Base-by-base conservation (phyloP, 352 stramenopile genomes). In the Pythium periplocum region DNA sequence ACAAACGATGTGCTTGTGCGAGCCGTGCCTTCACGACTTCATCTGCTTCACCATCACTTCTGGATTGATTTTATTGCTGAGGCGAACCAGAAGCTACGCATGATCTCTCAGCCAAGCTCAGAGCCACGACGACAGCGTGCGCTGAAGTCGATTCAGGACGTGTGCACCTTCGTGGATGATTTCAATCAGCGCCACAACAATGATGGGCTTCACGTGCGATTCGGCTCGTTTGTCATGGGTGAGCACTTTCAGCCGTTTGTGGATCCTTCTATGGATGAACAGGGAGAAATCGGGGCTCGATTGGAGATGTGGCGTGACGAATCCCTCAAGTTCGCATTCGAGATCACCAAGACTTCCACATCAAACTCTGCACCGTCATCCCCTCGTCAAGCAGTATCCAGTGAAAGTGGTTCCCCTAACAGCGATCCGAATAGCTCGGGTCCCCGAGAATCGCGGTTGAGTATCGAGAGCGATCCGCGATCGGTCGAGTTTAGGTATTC, bases 41-140 rank as follows among this genome's bases (percentile, higher is more conserved):
- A 82, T 46, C 59, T 93, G 7, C 48, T 95, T 35, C 69, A 91
- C 30, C 78, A 95, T 44, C 69, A 74, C 44, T 90, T 90, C 46
- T 95, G 84, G 84, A 88, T 93, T 55, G 76, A 91, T 45, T 93
- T 92, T 56, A 66, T 91, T 10, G 82, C 76, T 2, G 75, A 80
- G 2, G 58, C 86, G 9, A 93, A 95, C 55, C 68, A 79, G 57
- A 67, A 72, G 33, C 51, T 93, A n/a, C 80, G 78, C 11, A 57
- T 84, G 6, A 44, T 94, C 34, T 69, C 82, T 8, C 81, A 89
- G 43, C 69, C 78, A n/a, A 75, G 71, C 6, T 82, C 75, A 0
- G 30, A 42, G 6, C 17, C 63, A 38, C 71, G 78, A 42, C 59
- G 73, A 31, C 46, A 32, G 0, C 65, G 76, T 32, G 73, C 71